Base-by-base conservation (phyloP, 805 yeast species). In the Ogataea populi-albae region DNA sequence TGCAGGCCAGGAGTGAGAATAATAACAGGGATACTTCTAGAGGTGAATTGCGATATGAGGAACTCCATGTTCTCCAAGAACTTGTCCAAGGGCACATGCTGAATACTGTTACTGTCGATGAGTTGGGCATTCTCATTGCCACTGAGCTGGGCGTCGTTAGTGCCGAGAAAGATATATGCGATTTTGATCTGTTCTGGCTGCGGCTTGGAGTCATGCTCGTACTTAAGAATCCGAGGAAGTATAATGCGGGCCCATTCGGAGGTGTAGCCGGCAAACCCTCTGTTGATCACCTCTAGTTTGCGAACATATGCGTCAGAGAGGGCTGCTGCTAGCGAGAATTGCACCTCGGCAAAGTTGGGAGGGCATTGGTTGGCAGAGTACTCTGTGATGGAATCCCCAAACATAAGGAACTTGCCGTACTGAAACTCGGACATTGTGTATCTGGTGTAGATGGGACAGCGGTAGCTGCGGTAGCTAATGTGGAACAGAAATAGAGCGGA, bases 191-290 rank as follows among this genome's bases (percentile, higher is more conserved):
- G 54, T 24, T 59, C 54, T 4, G 42, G 46, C 5, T 49, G 63
- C 1, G 58, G 52, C 18, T 37, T 46, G 8, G 39, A 25, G 35
- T 62, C 65, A 30, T 73, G 59, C 42, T 79, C 85, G 4, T 58
- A 50, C 16, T 69, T 64, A 22, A 86, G 57, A 9, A 81, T 61
- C 26, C 65, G 59, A n/a, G 75, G 74, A 4, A 74, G 49, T 4
- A 85, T 47, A 30, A 66, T 59, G 7, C 65, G 50, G 0, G 75
- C 87, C 61, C 79, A 79, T 23, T 76, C 72, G 0, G 88, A 62
- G 47, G 72, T 85, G 62, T 85, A 88, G 1, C 97, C 96, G 1
- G 77, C 54, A 50, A 65, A 86, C 0, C 97, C 97, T 40, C 95
- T 65, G 26, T 75, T 79, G 1, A 87, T 51, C 3, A 89, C 64